Base-by-base conservation (phyloP, 2,329 filamentous ascomycete genomes). In the Teratosphaeria destructans region DNA sequence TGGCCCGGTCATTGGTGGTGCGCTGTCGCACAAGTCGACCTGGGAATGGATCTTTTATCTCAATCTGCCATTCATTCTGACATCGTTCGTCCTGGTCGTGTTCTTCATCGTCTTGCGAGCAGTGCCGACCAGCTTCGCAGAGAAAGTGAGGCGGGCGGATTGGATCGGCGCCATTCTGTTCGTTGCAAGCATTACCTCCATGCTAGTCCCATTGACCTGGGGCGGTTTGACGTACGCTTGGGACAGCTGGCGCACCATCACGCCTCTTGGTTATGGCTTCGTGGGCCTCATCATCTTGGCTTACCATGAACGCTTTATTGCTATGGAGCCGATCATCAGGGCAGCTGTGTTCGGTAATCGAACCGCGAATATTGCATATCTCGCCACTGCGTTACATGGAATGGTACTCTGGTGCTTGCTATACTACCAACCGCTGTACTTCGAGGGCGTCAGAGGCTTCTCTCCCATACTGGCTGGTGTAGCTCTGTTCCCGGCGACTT, bases 191-290 rank as follows among this genome's bases (percentile, higher is more conserved):
- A 79, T 85, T 32, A 79, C 87, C 10, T 75, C 86, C 12, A 64
- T 87, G 1, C 74, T 87, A 19, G 84, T 88, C 53, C 85, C 85
- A 0, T 79, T 87, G 12, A 85, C 83, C 2, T 83, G 83, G 16
- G 83, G 81, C 59, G 68, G 68, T 4, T 63, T 65, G 54, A 61
- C 58, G 16, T 82, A 81, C 0, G 69, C 75, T 3, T 84, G 81
- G 81, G 66, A 75, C 32, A 82, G 79, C 10, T 74, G 82, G 0
- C 78, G 84, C 76, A 79, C 84, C 1, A 83, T 86, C 26, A 16
- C 39, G 12, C 58, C 58, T 16, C 12, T 59, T 8, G 53, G 58
- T 29, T 56, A 39, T 19, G 54, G 58, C 8, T 12, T 59, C 27
- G 76, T 77, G 43, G 84, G 86, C 82, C 72, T 87, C 12, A 71